Conservation (phyloP, 2,329 filamentous ascomycete genomes). For the Geosmithia flava region DNA sequence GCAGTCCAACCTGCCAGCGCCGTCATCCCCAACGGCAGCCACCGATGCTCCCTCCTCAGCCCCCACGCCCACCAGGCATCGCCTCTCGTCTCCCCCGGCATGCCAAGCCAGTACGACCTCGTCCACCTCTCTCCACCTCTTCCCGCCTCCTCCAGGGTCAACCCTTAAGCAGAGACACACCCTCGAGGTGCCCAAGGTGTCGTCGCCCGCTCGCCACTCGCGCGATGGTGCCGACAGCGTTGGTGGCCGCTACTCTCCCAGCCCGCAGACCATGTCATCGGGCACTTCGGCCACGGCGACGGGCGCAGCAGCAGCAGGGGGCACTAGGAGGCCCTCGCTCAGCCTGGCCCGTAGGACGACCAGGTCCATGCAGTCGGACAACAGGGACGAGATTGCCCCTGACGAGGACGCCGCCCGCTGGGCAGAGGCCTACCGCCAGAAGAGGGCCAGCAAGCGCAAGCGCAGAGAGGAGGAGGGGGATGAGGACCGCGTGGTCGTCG, state of each 20-base stretch:
- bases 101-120: conserved; percentile 29
- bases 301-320: conserved; percentile 23
- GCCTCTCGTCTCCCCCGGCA: conserved; percentile 53
- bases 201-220: conserved; percentile 51
- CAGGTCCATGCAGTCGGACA: conserved; percentile 73
- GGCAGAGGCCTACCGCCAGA: conserved; percentile 88
- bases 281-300: not conserved
- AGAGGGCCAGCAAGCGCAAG: conserved; percentile 76
- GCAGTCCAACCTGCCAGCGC: no score
- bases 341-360: conserved; percentile 71
- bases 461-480: conserved; percentile 69
- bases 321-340: conserved; percentile 67
- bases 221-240: conserved; percentile 43
- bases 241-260: conserved; percentile 73
- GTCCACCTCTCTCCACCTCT: conserved; percentile 34
- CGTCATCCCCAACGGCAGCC: no score
- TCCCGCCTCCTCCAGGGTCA: conserved; percentile 30
- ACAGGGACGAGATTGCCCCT: conserved; percentile 68
- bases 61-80: conserved; percentile 23
- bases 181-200: conserved; percentile 67
- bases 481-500: conserved; percentile 87
- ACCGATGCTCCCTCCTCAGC: conserved; percentile 8
- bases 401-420: conserved; percentile 88
- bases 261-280: not conserved
- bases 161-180: conserved; percentile 74